Evolutionary conservation across 2,329 filamentous ascomycete genomes (phyloP), one percentile per base, ranked within the genome.

Genomic region (Pseudocercospora cruenta): DNA sequence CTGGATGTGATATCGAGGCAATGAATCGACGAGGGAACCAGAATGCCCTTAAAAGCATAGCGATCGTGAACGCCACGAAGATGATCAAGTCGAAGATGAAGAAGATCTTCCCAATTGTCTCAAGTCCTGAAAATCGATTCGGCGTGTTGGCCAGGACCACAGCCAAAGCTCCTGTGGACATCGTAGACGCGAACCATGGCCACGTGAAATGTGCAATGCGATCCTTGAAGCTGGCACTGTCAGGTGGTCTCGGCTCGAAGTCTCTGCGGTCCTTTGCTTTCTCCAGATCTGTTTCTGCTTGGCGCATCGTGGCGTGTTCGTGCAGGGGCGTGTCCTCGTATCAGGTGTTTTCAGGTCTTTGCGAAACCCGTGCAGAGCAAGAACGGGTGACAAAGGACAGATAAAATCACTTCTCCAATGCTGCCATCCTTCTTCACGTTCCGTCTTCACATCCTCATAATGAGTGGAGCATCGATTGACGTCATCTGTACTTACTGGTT

Each of bases 151-250:
- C 83, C 33, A 93, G 82, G n/a, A 93, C 83, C 2, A 90, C 78
- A 0, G 90, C 86, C 0, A 93, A 77, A 0, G 90, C 90, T 36
- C 90, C 91, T 0, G 90, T 91, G 47, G 88, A 90, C 91, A 93
- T 93, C 2, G 89, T 89, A 21, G 87, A 80, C 1, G 90, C 90
- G 77, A 89, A 94, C 90, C 90, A 92, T 19, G 87, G 88, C 89
- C 88, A 71, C 1, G 70, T 71, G 53, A 71, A 71, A 45, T 71
- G 70, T 22, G 70, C 70, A 31, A 71, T 71, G 19, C 70, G 65
- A 49, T 70, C 70, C 33, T 69, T 69, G 67, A 71, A 71, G 47
- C 63, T 57, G 19, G 68, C 70, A 39, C 65, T 70, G 16, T 69
- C 65, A 2, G 70, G 70, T 0, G 67, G 67, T 5, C 21, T 54